A percentile compares a stretch with the other conserved stretches of the same genome.
phyloP scores from a whole-genome alignment of 106 monocot genomes.

The Dendrobium nobile region DNA sequence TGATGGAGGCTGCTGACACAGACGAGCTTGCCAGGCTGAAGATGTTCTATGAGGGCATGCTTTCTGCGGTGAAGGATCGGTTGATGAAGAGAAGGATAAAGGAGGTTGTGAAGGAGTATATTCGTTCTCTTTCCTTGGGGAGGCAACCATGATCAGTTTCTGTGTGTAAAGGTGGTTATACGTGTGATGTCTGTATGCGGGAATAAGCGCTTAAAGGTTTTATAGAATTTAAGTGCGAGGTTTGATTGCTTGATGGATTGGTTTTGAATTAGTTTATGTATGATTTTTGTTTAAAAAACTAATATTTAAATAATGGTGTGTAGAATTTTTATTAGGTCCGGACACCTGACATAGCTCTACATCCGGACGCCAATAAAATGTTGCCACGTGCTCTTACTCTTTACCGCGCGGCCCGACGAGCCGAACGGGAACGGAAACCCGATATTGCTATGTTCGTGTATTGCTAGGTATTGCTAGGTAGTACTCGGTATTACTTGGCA shows the following conservation, averaged over 20 bases:
- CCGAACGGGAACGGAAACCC: too few relatives aligned
- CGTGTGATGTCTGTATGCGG: not conserved
- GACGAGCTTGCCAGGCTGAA: constrained; percentile 59
- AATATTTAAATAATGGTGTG: too few relatives aligned
- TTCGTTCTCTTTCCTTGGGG: constrained; percentile 34
- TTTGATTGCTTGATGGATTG: not conserved
- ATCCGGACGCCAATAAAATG: too few relatives aligned
- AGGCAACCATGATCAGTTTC: constrained; percentile 18
- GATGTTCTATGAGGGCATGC: constrained; percentile 59
- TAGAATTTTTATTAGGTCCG: too few relatives aligned
- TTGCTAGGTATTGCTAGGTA: too few relatives aligned
- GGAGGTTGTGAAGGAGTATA: constrained; percentile 49
- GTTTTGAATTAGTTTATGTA: not conserved
- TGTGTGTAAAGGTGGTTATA: not conserved
- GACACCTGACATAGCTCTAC: too few relatives aligned
- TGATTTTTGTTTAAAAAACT: too few relatives aligned
- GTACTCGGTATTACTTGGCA: too few relatives aligned
- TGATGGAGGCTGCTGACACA: constrained; percentile 45
- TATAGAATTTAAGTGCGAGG: not conserved
- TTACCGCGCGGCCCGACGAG: too few relatives aligned
- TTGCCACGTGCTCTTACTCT: too few relatives aligned
- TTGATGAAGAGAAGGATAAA: constrained; percentile 55
- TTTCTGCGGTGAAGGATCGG: constrained; percentile 56
- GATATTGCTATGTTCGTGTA: too few relatives aligned
- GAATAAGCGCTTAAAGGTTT: not conserved